Evolutionary conservation across 164 flowering plant genomes (phyloP), one percentile per base, ranked within the genome.

Genomic region (Echeveria elegans): DNA sequence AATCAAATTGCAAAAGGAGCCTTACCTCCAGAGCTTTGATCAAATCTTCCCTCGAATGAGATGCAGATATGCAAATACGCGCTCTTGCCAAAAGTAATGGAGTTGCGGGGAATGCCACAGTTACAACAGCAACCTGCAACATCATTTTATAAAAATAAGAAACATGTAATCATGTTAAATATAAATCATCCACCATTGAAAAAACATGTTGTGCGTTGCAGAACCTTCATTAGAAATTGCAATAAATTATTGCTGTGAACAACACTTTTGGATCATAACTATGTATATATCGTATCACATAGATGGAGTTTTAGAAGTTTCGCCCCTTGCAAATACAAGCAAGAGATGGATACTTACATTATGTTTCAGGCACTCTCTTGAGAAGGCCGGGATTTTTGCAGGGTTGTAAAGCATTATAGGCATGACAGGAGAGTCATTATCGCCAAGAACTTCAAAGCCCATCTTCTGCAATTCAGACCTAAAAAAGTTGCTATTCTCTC

Each of bases 381-480:
- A 89, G 96, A 71, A 91, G 15, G 47, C 47, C 15, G 47, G 47
- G 47, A 82, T 65, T 79, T 83, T 41, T 78, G 96, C 90, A 14
- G 99, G 99, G 77, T 94, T 94, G 81, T 94, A 94, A 72, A 94
- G 88, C 97, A 91, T 94, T 73, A 94, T 89, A 6, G 99, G 99
- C 97, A 94, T 94, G 30, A 94, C 88, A 41, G 99, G 99, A 47
- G 99, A 91, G 68, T 94, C 99, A 68, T 91, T 89, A 76, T 94
- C 99, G 60, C 99, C 99, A 67, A 91, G 85, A 79, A 94, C 99
- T 79, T 94, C 99, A 77, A 94, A 91, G 5, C 99, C 99, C 99
- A 89, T 88, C 70, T 88, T 91, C 74, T 86, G 84, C 75, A 95
- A 77, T 70, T 95, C 97, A n/a, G 97, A 88, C 70, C 99, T 70